Evolutionary conservation across 305 asterid genomes (phyloP).

Genomic region (Fraxinus ornus): DNA sequence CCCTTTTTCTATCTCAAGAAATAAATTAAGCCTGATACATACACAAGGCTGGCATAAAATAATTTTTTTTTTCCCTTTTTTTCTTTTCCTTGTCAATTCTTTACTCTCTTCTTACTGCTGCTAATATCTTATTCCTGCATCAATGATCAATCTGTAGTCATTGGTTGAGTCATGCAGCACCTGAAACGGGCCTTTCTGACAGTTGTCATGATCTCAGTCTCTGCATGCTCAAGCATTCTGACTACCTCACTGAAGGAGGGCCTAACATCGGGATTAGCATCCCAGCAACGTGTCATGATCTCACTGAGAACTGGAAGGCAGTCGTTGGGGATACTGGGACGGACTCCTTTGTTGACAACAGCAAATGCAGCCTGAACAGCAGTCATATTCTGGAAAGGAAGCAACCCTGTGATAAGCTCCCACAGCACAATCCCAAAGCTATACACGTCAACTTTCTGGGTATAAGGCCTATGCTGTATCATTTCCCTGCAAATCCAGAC

Average conservation of each 20-base stretch:
- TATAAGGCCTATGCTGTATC: conserved; percentile 95
- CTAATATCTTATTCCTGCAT: conserved; percentile 14
- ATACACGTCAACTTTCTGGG: conserved; percentile 90
- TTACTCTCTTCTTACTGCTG: conserved; percentile 34
- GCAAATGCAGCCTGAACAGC: conserved; percentile 98
- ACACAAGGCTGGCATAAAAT: conserved; percentile 15
- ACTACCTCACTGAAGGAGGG: conserved; percentile 84
- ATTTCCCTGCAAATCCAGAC: conserved; percentile 65
- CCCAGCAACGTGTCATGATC: conserved; percentile 96
- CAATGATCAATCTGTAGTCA: conserved; percentile 63
- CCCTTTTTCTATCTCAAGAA: conserved; percentile 39
- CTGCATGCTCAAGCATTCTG: conserved; percentile 87
- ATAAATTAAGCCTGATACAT: conserved; percentile 39
- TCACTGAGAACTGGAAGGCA: conserved; percentile 76
- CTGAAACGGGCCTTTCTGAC: conserved; percentile 98
- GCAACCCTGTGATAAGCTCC: conserved; percentile 94
- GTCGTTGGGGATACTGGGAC: conserved; percentile 76
- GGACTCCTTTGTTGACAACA: conserved; percentile 90
- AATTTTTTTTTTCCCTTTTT: conserved; percentile 20
- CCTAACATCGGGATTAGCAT: conserved; percentile 72
- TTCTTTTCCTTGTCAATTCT: conserved; percentile 24
- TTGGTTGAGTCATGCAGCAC: conserved; percentile 92
- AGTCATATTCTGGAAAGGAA: conserved; percentile 90
- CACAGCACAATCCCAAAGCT: conserved; percentile 97
- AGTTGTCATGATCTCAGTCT: conserved; percentile 77